phyloP scores from a whole-genome alignment of 106 monocot genomes.

The Alisma plantagoaquatica region DNA sequence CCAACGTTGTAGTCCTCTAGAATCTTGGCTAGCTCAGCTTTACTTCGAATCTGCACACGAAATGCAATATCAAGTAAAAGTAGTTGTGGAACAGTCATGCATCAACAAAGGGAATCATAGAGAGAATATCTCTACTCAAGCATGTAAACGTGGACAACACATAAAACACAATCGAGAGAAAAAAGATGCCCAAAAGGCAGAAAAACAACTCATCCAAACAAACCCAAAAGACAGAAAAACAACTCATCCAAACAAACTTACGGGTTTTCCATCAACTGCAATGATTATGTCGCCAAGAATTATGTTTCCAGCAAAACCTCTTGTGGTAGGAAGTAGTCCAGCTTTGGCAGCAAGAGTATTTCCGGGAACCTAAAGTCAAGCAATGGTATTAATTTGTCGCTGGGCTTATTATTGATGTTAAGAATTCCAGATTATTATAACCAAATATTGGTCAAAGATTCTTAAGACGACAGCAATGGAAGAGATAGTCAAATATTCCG shows the following conservation, averaged over 20 bases:
- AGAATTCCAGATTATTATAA: too few species aligned
- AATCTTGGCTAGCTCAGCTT: constrained; percentile 52
- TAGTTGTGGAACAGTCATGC: not conserved
- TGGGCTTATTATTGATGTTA: not conserved
- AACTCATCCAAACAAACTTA: too few species aligned
- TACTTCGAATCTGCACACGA: constrained; percentile 47
- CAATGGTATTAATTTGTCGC: not conserved
- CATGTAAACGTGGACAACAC: not conserved
- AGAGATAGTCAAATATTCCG: too few species aligned
- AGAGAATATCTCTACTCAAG: too few species aligned
- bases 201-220: too few species aligned
- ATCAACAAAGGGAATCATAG: not conserved
- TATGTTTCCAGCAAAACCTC: constrained; percentile 84
- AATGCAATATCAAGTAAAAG: too few species aligned
- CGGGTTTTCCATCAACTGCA: constrained; percentile 61
- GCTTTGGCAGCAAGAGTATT: constrained; percentile 75
- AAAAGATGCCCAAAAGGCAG: not conserved
- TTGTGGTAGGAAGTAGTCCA: constrained; percentile 69
- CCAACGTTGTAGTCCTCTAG: constrained; percentile 74
- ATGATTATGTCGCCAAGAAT: constrained; percentile 81
- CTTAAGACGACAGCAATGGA: too few species aligned
- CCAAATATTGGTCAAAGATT: too few species aligned
- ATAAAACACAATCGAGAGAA: not conserved
- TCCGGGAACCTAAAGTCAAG: constrained; percentile 37
- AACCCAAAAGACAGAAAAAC: too few species aligned